A percentile compares a stretch with the other conserved stretches of the same genome.
Evolutionary conservation across 1,284 basidiomycete species (phyloP).

Genomic region (Ceratobasidium sp.): DNA sequence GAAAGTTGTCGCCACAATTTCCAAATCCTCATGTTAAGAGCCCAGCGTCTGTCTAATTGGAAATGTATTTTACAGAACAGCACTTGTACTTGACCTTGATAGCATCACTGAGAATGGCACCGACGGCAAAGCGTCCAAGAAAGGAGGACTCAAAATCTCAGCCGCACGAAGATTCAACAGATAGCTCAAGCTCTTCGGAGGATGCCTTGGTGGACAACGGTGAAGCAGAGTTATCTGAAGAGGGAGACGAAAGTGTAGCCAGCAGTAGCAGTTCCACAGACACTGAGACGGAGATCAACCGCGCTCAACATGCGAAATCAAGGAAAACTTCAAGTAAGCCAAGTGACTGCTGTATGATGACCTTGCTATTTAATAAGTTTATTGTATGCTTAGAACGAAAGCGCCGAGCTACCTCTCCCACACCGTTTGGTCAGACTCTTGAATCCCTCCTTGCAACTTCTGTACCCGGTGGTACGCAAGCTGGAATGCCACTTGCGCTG

Average conservation of each 20-base stretch:
- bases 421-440: conserved; percentile 75
- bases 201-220: conserved; percentile 1
- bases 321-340: conserved; percentile 69
- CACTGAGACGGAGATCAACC: conserved; percentile 71
- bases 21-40: not conserved
- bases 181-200: not conserved
- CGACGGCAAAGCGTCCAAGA: conserved; percentile 17
- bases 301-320: conserved; percentile 66
- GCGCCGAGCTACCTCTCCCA: conserved; percentile 76
- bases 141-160: not conserved
- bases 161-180: not conserved
- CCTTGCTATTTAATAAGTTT: not conserved
- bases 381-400: conserved; percentile 63
- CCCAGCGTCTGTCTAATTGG: conserved; percentile 21
- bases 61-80: conserved; percentile 31
- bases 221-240: conserved; percentile 48
- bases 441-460: conserved; percentile 71
- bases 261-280: conserved; percentile 52
- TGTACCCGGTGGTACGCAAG: conserved; percentile 61
- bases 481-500: conserved; percentile 73
- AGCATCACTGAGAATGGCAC: conserved; percentile 12
- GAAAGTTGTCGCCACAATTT: conserved; percentile 24
- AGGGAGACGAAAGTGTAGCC: conserved; percentile 42
- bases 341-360: not conserved
- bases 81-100: not conserved